These are phyloP conservation scores for Nicotiana benthamiana DNA, from an alignment of 257 asterid species.

Conservation along the genomic window DNA sequence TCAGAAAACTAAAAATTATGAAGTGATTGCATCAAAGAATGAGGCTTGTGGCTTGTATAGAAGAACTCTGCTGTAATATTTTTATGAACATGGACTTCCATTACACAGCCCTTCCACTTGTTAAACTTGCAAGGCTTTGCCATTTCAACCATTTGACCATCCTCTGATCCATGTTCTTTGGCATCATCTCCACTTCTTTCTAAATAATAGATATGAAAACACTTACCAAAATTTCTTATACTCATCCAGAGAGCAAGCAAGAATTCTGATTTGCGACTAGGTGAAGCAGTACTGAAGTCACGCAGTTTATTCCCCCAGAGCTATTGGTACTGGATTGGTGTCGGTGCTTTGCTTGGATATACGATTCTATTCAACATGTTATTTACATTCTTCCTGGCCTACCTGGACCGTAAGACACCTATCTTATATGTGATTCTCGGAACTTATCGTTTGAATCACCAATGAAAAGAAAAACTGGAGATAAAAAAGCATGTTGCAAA, in stretches of 20 bases:
- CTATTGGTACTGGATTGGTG: constrained; percentile 97
- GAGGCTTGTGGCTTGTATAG: neutral
- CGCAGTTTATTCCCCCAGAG: constrained; percentile 74
- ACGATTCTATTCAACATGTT: constrained; percentile 69
- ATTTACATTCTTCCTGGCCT: constrained; percentile 65
- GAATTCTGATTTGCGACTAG: constrained; percentile 52
- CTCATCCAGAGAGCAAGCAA: constrained; percentile 50
- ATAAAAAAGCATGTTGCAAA: neutral
- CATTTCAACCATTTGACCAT: neutral
- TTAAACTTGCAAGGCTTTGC: neutral
- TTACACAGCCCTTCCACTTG: neutral
- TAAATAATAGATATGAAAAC: neutral
- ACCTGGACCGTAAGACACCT: constrained; percentile 66
- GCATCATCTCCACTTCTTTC: neutral
- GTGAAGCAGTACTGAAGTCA: constrained; percentile 71
- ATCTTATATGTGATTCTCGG: constrained; percentile 10
- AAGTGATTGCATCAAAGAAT: neutral
- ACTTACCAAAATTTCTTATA: constrained; percentile 15
- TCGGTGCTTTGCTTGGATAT: constrained; percentile 81
- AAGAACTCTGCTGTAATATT: neutral
- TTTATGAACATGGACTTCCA: neutral
- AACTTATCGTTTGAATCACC: constrained; percentile 5
- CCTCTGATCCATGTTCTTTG: neutral
- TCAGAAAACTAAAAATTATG: neutral
- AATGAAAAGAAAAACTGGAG: neutral